Base-by-base conservation (phyloP, 306 rosid genomes). In the Rosa rugosa region DNA sequence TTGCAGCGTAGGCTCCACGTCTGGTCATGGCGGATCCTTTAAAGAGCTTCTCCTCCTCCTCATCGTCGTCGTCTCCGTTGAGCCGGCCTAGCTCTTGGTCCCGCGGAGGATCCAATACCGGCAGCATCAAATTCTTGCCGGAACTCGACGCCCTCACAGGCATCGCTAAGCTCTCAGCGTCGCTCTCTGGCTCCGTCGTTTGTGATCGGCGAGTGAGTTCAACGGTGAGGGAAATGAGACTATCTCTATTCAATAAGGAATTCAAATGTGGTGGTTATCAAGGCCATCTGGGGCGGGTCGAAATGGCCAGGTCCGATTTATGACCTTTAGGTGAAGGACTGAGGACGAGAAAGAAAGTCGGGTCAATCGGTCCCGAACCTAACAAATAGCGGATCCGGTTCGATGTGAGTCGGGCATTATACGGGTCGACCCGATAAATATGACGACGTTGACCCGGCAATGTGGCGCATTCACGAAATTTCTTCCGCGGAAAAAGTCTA, bases 11-110 rank as follows among this genome's bases (percentile, higher is more conserved):
- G 70, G 92, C 97, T 22, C 99, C 97, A 16, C 97, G 98, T 77
- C 83, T 86, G 83, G 98, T 86, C 95, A 95, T 91, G 86, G 94
- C 77, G 77, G 99, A 92, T 25, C 98, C 97, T 87, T 83, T 85
- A 86, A 91, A 92, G 68, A 91, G 89, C 78, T 90, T 84, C 45
- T 84, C 91, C 5, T 87, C 90, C 53, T 4, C 10, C 77, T 84
- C 88, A 69, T 49, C 23, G 45, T 38, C 69, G 31, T 60, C 68
- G 66, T 60, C 86, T 79, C 83, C 77, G 82, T 80, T 22, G 75
- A 82, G 84, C 45, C 85, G 81, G 73, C 90, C 91, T 42, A 84
- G 79, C 59, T 90, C 91, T 8, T 75, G 89, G 73, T 82, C 80
- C 44, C 73, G 77, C 0, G 87, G 89, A 85, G 92, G 89, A 88